A percentile compares a stretch with the other conserved stretches of the same genome.
phyloP scores from a whole-genome alignment of 169 alveolate species.

The Cryptosporidium sp. region DNA sequence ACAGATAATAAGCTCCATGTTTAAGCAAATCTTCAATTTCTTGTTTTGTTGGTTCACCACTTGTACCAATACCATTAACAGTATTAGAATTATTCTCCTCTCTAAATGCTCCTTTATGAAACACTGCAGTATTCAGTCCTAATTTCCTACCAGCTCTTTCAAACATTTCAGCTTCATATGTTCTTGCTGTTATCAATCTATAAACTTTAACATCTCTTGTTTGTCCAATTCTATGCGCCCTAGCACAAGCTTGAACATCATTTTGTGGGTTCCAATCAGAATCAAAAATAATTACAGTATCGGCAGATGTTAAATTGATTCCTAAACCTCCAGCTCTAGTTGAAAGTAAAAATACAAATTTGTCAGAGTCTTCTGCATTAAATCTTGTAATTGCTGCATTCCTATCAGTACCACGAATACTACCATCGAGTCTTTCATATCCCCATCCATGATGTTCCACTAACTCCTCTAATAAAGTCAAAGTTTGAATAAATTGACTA shows the following conservation, averaged over 20 bases:
- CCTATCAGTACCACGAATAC: slow-evolving; percentile 88
- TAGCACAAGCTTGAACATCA: slow-evolving; percentile 93
- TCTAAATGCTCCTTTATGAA: slow-evolving; percentile 88
- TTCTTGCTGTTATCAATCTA: slow-evolving; percentile 90
- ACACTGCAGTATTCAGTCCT: slow-evolving; percentile 92
- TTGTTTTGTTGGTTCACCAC: slow-evolving; percentile 78
- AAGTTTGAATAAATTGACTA: slow-evolving; percentile 89
- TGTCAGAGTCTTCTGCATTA: slow-evolving; percentile 84
- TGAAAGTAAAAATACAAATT: slow-evolving; percentile 90
- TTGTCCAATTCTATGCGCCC: slow-evolving; percentile 96
- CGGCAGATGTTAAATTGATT: slow-evolving; percentile 93
- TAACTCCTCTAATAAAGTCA: slow-evolving; percentile 89
- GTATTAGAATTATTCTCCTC: slow-evolving; percentile 55
- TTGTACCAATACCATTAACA: slow-evolving; percentile 68
- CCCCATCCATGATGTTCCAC: slow-evolving; percentile 84
- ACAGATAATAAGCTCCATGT: slow-evolving; percentile 90
- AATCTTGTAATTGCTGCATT: slow-evolving; percentile 83
- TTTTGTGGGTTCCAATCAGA: slow-evolving; percentile 96
- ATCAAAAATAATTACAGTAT: slow-evolving; percentile 93
- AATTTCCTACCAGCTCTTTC: slow-evolving; percentile 92
- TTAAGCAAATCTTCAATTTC: slow-evolving; percentile 90
- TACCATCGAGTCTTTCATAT: slow-evolving; percentile 90
- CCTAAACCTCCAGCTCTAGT: slow-evolving; percentile 96
- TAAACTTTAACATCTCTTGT: slow-evolving; percentile 91
- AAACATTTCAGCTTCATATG: slow-evolving; percentile 94